phyloP scores from a whole-genome alignment of 768 basidiomycete genomes.

The Lyophyllum semitale region DNA sequence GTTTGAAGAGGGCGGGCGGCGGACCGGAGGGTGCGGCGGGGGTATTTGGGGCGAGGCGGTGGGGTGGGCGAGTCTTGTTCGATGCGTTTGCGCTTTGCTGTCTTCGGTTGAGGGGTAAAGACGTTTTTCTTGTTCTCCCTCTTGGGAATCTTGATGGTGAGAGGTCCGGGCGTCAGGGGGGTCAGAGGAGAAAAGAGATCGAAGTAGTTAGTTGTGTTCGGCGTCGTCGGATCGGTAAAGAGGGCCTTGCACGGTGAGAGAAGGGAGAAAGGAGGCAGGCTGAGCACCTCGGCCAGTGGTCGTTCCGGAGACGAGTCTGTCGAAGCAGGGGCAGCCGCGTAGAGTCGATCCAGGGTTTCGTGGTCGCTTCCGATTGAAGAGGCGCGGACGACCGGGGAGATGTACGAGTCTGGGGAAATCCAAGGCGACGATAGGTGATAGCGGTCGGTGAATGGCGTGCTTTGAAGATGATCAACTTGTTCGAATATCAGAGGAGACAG shows the following conservation, averaged over 20 bases:
- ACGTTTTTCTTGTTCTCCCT: background rate
- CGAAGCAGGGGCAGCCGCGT: background rate
- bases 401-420: conserved; percentile 5
- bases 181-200: conserved; percentile 12
- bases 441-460: conserved; percentile 3
- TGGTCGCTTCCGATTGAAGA: background rate
- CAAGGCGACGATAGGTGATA: conserved; percentile 6
- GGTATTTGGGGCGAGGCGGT: background rate
- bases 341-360: background rate
- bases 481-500: background rate
- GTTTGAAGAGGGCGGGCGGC: background rate
- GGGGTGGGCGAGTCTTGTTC: conserved; percentile 4
- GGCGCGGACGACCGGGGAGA: conserved; percentile 14
- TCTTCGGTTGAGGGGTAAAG: background rate
- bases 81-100: background rate
- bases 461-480: background rate
- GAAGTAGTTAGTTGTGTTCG: background rate
- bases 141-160: background rate
- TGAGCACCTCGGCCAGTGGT: background rate
- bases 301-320: background rate
- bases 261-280: background rate
- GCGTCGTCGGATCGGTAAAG: background rate
- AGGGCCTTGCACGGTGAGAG: background rate
- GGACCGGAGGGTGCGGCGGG: conserved; percentile 4
- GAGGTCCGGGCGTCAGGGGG: conserved; percentile 4